Conservation (phyloP, 1,284 basidiomycete genomes). For the Sporisorium graminicola region DNA sequence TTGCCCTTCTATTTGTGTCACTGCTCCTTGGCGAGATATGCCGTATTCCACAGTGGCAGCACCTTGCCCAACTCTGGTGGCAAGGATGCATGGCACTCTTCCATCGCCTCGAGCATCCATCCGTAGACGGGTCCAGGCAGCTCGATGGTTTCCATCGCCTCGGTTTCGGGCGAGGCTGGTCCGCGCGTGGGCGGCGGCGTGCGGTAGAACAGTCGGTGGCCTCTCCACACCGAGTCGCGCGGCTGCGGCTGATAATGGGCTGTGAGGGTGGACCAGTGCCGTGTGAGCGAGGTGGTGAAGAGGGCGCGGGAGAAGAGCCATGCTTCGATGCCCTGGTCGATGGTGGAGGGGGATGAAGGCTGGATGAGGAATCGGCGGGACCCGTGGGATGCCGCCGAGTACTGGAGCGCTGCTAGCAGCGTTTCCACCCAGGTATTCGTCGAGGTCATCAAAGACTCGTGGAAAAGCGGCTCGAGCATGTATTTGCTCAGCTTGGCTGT, state of each 20-base stretch:
- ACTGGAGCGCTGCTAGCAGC: conserved; percentile 14
- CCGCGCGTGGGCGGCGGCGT: too few relatives aligned
- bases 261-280: conserved; percentile 6
- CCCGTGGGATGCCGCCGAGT: conserved; percentile 28
- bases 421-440: conserved; percentile 3
- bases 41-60: conserved; percentile 13
- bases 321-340: conserved; percentile 3
- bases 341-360: neutral
- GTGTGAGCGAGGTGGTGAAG: conserved; percentile 22
- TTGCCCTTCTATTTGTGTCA: neutral
- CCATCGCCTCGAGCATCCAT: conserved; percentile 4
- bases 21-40: conserved; percentile 8
- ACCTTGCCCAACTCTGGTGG: conserved; percentile 12
- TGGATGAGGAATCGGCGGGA: conserved; percentile 23
- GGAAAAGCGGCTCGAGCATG: neutral
- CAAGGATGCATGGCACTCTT: conserved; percentile 1
- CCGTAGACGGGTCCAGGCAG: conserved; percentile 1
- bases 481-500: conserved; percentile 31
- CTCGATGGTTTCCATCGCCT: conserved; percentile 9
- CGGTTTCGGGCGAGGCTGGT: neutral
- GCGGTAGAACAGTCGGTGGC: conserved; percentile 20
- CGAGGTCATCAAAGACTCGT: neutral
- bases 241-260: neutral
- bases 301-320: conserved; percentile 35
- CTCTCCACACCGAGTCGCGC: conserved; percentile 16